Base-by-base conservation (phyloP, 169 alveolate genomes). In the Babesia gibsoni region DNA sequence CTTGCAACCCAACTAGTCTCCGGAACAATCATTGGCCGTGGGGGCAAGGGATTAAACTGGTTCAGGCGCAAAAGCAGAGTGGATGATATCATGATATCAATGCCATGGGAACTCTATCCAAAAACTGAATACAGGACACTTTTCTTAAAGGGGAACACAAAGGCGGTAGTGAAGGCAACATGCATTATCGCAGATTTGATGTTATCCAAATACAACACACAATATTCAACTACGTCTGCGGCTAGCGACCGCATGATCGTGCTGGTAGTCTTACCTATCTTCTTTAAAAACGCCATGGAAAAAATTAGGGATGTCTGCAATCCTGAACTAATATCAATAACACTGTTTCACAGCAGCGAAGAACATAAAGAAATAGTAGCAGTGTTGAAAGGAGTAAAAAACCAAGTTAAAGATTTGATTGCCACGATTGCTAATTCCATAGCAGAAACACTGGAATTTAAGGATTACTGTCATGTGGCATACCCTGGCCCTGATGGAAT, bases 51-150 rank as follows among this genome's bases (percentile, higher is more conserved):
- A 0, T 53, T 78, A 25, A 78, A 78, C 50, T 78, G 87, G 87
- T 78, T 78, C 42, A 35, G 87, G 50, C 48, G 87, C 30, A 78
- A 78, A 45, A 67, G 82, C 46, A 78, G 48, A 29, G 74, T 78
- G 29, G 87, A 78, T 10, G 87, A 78, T 27, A 78, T 78, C 0
- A 33, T 67, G 18, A 32, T 78, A 27, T 78, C 87, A 3, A 78
- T 78, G 87, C 87, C 87, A 10, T 78, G 87, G 87, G 87, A 78
- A 63, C 58, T 78, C 10, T 78, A 78, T 32, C 87, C 87, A 4
- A 57, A 59, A 63, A 78, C 87, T 9, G 87, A 78, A 14, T 61
- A 56, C 18, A 54, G 87, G 14, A 78, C 87, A 5, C 18, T 78
- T 43, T 68, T 78, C 22, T 41, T 78, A 7, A 52, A 67, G 48